Evolutionary conservation across 306 rosid genomes (phyloP), one percentile per base, ranked within the genome.

Genomic region (Biancaea sappan): DNA sequence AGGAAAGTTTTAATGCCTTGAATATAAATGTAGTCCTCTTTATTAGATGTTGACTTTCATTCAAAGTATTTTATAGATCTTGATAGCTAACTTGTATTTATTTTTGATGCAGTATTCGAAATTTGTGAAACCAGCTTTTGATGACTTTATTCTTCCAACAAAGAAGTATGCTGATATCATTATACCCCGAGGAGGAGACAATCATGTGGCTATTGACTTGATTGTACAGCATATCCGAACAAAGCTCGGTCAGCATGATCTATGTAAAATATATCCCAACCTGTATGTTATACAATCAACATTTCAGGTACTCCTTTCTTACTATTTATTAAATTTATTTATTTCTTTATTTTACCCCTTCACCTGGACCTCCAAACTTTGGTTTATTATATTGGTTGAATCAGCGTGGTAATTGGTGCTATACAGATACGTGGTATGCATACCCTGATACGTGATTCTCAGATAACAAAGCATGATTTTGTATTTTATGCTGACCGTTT

Each of bases 121-220:
- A 78, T 92, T 90, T 81, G 99, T 95, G 79, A 95, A 95, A 86
- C 98, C 99, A 3, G 99, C 99, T 79, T 95, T 92, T 82, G 99
- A 95, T 78, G 99, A 95, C 82, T 95, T 95, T 63, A 92, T 95
- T 73, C 96, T 95, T 75, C 98, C 99, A 52, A 92, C 99, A 50
- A 95, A 95, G 88, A 95, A 95, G 86, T 95, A 95, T 80, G 99
- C 99, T 18, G 98, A 95, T 85, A 90, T 95, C 82, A 95, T 95
- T 63, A 95, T 95, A 56, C 99, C 99, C 82, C 94, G 98, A 28
- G 99, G 99, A 66, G 98, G 99, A 65, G 99, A 95, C 77, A 95
- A 95, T 80, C 99, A 92, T 75, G 97, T 95, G 53, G 98, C 99
- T 26, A 87, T 95, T 69, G 99, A 95, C 86, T 90, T 95, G 81